phyloP scores from a whole-genome alignment of 257 asterid genomes.

The Striga asiatica region DNA sequence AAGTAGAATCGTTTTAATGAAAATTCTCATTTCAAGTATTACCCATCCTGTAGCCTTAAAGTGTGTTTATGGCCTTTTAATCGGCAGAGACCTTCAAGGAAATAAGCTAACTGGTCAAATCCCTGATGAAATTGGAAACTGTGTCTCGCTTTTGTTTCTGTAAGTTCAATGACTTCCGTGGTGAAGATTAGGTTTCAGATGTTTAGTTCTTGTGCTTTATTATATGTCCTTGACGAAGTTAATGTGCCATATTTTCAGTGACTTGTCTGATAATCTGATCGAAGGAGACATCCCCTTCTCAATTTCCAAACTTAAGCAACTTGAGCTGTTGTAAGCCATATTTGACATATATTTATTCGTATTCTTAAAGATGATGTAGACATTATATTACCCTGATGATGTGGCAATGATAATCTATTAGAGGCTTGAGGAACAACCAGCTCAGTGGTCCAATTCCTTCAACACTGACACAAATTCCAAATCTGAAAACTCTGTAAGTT shows the following conservation, averaged over 20 bases:
- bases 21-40: no score
- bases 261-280: constrained; percentile 69
- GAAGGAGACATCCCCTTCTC: constrained; percentile 89
- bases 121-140: constrained; percentile 90
- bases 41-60: no score
- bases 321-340: constrained; percentile 64
- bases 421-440: constrained; percentile 81
- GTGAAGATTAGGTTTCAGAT: background rate
- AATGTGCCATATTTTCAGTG: constrained; percentile 34
- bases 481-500: constrained; percentile 81
- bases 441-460: constrained; percentile 93
- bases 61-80: background rate
- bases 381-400: no score
- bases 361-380: no score
- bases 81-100: constrained; percentile 77
- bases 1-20: constrained; percentile 23
- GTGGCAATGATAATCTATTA: constrained; percentile 4
- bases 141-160: constrained; percentile 52
- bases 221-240: background rate
- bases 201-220: background rate
- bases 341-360: background rate
- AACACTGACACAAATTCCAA: constrained; percentile 87
- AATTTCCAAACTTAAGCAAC: constrained; percentile 84
- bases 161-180: constrained; percentile 16
- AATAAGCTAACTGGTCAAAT: constrained; percentile 83